Percentiles rank a stretch among this genome's conserved stretches.
These are phyloP conservation scores for Trypanosoma cruzi DNA, from an alignment of 208 protist genomes.

Conservation along the genomic window DNA sequence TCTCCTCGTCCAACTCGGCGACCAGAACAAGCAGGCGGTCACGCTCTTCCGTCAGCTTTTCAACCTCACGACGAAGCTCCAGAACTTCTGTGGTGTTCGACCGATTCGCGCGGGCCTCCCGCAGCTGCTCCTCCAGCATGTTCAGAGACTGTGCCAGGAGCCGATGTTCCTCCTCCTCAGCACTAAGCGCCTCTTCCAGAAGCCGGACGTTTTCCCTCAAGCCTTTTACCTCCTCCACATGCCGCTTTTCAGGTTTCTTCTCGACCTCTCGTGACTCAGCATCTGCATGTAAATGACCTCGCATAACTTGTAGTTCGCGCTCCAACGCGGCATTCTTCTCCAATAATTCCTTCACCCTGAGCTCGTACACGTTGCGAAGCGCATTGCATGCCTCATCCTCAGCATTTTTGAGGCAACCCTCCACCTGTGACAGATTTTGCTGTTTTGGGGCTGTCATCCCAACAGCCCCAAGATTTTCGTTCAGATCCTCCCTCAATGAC, in stretches of 20 bases:
- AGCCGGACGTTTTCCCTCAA: conserved; percentile 53
- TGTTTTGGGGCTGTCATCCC: background rate
- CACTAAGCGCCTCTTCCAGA: conserved; percentile 60
- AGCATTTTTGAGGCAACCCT: background rate
- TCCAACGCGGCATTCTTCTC: conserved; percentile 20
- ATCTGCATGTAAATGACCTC: conserved; percentile 1
- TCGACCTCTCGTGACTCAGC: background rate
- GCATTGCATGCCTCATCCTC: background rate
- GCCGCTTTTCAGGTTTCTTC: background rate
- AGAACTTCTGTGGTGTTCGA: conserved; percentile 7
- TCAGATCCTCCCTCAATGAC: background rate
- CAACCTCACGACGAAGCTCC: conserved; percentile 16
- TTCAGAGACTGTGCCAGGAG: conserved; percentile 62
- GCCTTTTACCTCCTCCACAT: conserved; percentile 16
- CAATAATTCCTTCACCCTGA: conserved; percentile 5
- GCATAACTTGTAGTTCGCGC: conserved; percentile 1
- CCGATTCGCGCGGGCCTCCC: conserved; percentile 6
- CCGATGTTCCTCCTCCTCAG: conserved; percentile 72
- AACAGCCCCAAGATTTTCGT: background rate
- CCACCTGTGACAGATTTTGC: background rate
- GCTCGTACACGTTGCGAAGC: conserved; percentile 22
- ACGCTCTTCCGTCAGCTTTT: conserved; percentile 39
- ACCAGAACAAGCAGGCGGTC: conserved; percentile 61
- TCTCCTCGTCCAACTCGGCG: conserved; percentile 54
- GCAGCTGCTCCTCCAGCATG: conserved; percentile 69